Conservation (phyloP, 768 basidiomycete genomes). For the Obba rivulosa region DNA sequence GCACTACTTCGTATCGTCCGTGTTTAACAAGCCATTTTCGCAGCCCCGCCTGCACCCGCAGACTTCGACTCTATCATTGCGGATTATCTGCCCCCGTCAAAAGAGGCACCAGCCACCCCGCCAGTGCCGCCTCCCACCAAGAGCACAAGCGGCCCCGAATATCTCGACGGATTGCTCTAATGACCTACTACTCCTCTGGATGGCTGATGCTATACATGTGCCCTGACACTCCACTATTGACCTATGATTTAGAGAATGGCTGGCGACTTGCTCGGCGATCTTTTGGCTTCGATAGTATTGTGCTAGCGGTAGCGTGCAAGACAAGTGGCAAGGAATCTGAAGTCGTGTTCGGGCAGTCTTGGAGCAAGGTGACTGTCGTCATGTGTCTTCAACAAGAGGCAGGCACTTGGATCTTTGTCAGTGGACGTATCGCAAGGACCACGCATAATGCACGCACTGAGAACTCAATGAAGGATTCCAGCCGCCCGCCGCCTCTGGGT, state of each 20-base stretch:
- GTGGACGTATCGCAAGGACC: not conserved
- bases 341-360: not conserved
- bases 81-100: constrained; percentile 56
- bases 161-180: constrained; percentile 17
- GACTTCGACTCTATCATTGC: constrained; percentile 73
- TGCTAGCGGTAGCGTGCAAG: not conserved
- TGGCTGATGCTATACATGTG: not conserved
- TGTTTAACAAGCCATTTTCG: constrained; percentile 4
- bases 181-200: not conserved
- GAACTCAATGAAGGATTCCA: constrained; percentile 81
- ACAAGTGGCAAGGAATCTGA: not conserved
- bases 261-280: not conserved
- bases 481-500: constrained; percentile 26
- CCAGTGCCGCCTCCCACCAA: constrained; percentile 9
- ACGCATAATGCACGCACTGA: constrained; percentile 46
- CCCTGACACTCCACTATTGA: not conserved
- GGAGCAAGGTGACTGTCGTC: too few species aligned
- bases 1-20: not conserved
- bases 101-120: constrained; percentile 8
- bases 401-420: constrained; percentile 16
- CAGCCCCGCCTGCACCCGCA: constrained; percentile 36
- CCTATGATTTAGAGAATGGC: not conserved
- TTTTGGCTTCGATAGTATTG: too few species aligned
- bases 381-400: constrained; percentile 16
- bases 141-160: constrained; percentile 12